Conservation (phyloP, 495 filamentous ascomycete genomes). For the Trichoderma reesei region DNA sequence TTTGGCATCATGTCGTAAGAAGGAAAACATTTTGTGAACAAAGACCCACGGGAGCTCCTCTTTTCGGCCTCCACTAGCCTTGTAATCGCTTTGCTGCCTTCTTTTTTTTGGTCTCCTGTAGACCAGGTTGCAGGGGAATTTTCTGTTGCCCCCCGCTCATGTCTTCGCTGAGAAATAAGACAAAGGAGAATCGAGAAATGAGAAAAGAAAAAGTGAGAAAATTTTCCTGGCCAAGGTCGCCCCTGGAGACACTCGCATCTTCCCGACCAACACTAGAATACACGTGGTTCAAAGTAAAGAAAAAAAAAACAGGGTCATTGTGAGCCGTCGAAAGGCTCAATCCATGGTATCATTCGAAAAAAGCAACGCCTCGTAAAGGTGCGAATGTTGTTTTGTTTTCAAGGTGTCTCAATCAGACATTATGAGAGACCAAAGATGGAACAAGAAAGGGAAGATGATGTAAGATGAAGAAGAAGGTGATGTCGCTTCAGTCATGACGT, state of each 20-base stretch:
- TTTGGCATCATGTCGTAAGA: conserved; percentile 11
- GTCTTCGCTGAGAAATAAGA: neutral
- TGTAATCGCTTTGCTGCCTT: conserved; percentile 15
- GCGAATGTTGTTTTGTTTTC: neutral
- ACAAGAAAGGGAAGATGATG: conserved; percentile 12
- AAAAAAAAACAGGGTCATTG: neutral
- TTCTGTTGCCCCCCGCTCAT: conserved; percentile 15
- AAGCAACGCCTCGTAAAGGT: conserved; percentile 25
- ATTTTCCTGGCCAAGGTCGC: neutral
- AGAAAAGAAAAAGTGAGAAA: no score
- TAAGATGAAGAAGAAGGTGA: conserved; percentile 20
- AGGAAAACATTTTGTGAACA: neutral
- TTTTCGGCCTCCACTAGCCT: conserved; percentile 11
- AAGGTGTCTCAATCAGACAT: conserved; percentile 3
- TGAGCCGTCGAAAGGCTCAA: conserved; percentile 22
- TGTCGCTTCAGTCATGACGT: conserved; percentile 11
- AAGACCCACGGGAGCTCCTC: conserved; percentile 8
- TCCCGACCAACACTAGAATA: conserved; percentile 19
- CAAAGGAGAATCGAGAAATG: neutral
- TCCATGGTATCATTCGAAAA: conserved; percentile 31
- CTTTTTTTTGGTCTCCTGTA: conserved; percentile 18
- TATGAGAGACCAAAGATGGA: conserved; percentile 10
- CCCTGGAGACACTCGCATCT: conserved; percentile 1
- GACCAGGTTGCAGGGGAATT: conserved; percentile 21
- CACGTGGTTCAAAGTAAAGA: conserved; percentile 12